Base-by-base conservation (phyloP, 176 grass and related monocot genomes). In the Lolium perenne region DNA sequence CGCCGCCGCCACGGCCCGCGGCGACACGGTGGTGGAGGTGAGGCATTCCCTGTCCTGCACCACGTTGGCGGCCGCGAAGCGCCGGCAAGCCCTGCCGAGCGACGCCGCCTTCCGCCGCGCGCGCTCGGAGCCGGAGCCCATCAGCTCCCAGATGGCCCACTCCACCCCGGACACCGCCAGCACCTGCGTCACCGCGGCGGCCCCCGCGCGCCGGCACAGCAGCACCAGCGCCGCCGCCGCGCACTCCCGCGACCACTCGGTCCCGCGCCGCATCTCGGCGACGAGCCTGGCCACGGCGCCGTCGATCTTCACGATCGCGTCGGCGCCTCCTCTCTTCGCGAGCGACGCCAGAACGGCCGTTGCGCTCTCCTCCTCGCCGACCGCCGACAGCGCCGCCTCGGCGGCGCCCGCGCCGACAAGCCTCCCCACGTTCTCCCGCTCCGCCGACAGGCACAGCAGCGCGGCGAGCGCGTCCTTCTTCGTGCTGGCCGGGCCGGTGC, bases 71-170 rank as follows among this genome's bases (percentile, higher is more conserved):
- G 46, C 81, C 12, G 86, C 87, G 16, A 88, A 96, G 77, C 92
- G 90, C 35, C 94, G 86, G 87, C 77, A 99, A 35, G 95, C 88
- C 86, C 97, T 89, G 66, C 97, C 90, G 49, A 99, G 92, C 3
- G 97, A 85, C 53, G 97, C 94, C 2, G 97, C 97, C 94, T 99
- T 99, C 0, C 90, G 85, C 45, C 94, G 81, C 4, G 92, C 97
- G 76, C 97, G 84, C 0, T 96, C 94, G 0, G 94, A 92, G 10
- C 97, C 97, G 26, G 62, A 77, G 10, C 92, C 94, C 97, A 99
- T 88, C n/a, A 96, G 81, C 85, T 96, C 94, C 94, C 97, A 99
- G 38, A 99, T 94, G 6, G 90, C 85, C 94, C 94, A 96, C 61
- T 99, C 97, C 67, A 99, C 91, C 50, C 97, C 97, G 10, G 85